phyloP scores from a whole-genome alignment of 2,329 filamentous ascomycete genomes.

The Ceratocystis albifundus region DNA sequence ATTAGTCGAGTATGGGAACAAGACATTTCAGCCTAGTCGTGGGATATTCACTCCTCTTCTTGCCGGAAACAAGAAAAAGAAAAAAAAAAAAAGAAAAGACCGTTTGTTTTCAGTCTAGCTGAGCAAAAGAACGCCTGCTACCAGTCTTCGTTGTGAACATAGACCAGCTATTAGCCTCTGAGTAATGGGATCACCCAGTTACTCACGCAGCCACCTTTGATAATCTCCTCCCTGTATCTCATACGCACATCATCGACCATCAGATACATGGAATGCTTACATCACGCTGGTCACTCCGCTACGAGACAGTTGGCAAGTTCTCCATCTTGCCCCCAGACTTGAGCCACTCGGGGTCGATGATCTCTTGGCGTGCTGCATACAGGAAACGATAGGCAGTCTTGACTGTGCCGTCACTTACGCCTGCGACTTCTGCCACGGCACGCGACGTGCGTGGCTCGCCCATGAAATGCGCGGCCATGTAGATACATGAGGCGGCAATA shows the following conservation, averaged over 20 bases:
- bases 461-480: slow-evolving; percentile 84
- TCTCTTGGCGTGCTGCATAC: slow-evolving; percentile 57
- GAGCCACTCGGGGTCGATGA: slow-evolving; percentile 68
- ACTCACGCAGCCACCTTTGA: no score
- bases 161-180: no score
- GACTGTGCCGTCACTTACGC: slow-evolving; percentile 93
- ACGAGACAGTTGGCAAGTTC: slow-evolving; percentile 46
- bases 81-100: not conserved
- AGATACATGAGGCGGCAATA: slow-evolving; percentile 90
- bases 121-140: no score
- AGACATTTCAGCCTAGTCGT: not conserved
- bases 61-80: not conserved
- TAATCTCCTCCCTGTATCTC: no score
- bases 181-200: no score
- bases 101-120: no score
- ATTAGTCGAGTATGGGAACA: not conserved
- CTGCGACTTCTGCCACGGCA: slow-evolving; percentile 71
- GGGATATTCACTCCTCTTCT: not conserved
- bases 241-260: not conserved
- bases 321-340: slow-evolving; percentile 59
- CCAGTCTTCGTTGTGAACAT: not conserved
- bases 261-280: not conserved
- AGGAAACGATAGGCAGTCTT: slow-evolving; percentile 89
- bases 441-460: slow-evolving; percentile 68
- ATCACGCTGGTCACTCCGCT: not conserved